Evolutionary conservation across 1,284 basidiomycete species (phyloP), one percentile per base, ranked within the genome.

Genomic region (Cryptococcus sp.): DNA sequence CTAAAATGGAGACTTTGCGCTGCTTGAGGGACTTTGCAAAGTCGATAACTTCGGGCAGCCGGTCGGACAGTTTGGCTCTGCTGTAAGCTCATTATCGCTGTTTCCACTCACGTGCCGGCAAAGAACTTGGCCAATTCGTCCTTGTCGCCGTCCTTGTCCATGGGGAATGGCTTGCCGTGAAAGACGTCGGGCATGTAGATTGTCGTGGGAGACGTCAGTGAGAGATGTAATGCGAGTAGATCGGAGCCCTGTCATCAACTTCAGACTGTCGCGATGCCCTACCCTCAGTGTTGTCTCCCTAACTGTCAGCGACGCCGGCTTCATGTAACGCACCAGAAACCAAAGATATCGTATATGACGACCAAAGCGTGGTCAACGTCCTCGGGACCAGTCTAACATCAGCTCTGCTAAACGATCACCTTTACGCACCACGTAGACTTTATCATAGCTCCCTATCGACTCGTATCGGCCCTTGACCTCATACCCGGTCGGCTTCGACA

Each of bases 261-360:
- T 11, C 5, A 42, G 13, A 1, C 13, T 40, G 23, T 2, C 3
- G n/a, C 16, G 3, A 20, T 25, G 11, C 38, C 66, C 40, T 25
- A 74, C 73, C 16, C 66, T 54, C 54, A 68, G 62, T 5, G 74
- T 74, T 6, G 74, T 75, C 58, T 76, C 74, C 73, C 73, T 74
- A 47, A 25, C 20, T 35, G 52, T 68, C 52, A 68, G 61, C 56
- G 1, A n/a, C 25, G 47, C 10, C n/a, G 17, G 13, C 19, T 20
- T n/a, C 19, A 17, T 11, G 1, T 3, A 3, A 59, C 70, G 61
- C 51, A 71, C 73, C 74, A 75, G 55, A 76, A 74, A 2, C 74
- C 74, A 57, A 76, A 76, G 59, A 76, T 72, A 38, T 70, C 70
- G 45, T 67, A 69, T 3, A 69, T 59, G 35, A 73, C 71, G 1